Conservation (phyloP, 1,139 yeast species). For the Magnusiomyces fungicola region DNA sequence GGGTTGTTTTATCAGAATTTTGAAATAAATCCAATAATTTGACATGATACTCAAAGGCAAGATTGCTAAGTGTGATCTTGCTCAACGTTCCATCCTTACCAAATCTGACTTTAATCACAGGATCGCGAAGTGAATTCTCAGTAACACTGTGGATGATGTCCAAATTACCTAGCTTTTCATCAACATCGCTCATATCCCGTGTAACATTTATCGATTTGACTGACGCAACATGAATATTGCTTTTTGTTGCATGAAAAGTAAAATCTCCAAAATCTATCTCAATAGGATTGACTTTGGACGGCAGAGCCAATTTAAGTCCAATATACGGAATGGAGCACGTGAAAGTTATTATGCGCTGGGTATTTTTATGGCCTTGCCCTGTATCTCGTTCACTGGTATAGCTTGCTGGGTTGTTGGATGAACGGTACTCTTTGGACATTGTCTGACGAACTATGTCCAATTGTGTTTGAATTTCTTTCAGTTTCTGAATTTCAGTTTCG, state of each 20-base stretch:
- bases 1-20: constrained; percentile 7
- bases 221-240: not conserved
- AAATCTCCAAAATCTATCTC: not conserved
- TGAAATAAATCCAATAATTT: constrained; percentile 24
- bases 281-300: constrained; percentile 17
- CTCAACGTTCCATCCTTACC: constrained; percentile 15
- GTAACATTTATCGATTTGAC: constrained; percentile 7
- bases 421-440: no score
- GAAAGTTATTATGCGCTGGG: no score
- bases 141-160: constrained; percentile 22
- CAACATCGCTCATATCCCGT: constrained; percentile 15
- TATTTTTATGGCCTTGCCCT: no score
- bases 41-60: constrained; percentile 26
- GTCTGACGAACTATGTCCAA: no score
- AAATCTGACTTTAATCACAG: constrained; percentile 4
- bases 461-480: no score
- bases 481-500: not conserved
- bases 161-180: constrained; percentile 16
- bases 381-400: no score
- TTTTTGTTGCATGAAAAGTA: not conserved
- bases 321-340: constrained; percentile 12
- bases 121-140: constrained; percentile 13
- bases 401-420: no score
- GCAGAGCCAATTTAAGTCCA: constrained; percentile 13
- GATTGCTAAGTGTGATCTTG: constrained; percentile 20